Conservation (phyloP, 352 stramenopile species). For the Aphanomyces invadans region DNA sequence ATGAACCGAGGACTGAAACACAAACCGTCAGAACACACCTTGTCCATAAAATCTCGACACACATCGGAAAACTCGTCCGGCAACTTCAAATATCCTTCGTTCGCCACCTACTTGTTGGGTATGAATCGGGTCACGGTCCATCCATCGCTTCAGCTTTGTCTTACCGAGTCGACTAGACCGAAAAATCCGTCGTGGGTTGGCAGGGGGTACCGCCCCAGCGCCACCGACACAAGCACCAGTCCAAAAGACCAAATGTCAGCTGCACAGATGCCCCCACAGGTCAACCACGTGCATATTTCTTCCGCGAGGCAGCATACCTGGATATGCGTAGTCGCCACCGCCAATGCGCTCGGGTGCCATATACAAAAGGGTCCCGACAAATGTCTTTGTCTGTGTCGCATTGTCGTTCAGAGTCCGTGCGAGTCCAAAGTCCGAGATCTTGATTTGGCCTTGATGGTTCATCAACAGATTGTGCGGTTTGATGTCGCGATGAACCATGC, state of each 20-base stretch:
- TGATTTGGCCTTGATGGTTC: slow-evolving; percentile 77
- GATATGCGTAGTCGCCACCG: slow-evolving; percentile 85
- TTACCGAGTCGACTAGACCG: slow-evolving; percentile 74
- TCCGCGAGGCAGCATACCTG: slow-evolving; percentile 32
- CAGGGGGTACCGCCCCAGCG: slow-evolving; percentile 74
- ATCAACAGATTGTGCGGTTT: slow-evolving; percentile 88
- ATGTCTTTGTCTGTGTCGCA: slow-evolving; percentile 76
- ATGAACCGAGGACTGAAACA: too few species aligned
- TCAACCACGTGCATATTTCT: neutral
- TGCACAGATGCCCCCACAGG: too few species aligned
- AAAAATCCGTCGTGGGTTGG: slow-evolving; percentile 83
- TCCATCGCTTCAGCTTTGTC: slow-evolving; percentile 16
- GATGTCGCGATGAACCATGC: slow-evolving; percentile 89
- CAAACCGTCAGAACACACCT: too few species aligned
- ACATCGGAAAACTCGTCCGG: slow-evolving; percentile 57
- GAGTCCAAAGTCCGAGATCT: slow-evolving; percentile 86
- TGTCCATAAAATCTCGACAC: slow-evolving; percentile 60
- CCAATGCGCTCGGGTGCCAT: slow-evolving; percentile 93
- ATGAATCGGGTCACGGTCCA: neutral
- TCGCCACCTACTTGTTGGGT: slow-evolving; percentile 43
- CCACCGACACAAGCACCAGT: slow-evolving; percentile 66
- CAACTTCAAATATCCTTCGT: slow-evolving; percentile 64
- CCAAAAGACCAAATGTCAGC: slow-evolving; percentile 83
- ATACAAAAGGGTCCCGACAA: slow-evolving; percentile 90
- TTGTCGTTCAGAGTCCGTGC: slow-evolving; percentile 72